Evolutionary conservation across 139 green algal species (phyloP), one percentile per base, ranked within the genome.

Genomic region (Zygnema cylindricum): DNA sequence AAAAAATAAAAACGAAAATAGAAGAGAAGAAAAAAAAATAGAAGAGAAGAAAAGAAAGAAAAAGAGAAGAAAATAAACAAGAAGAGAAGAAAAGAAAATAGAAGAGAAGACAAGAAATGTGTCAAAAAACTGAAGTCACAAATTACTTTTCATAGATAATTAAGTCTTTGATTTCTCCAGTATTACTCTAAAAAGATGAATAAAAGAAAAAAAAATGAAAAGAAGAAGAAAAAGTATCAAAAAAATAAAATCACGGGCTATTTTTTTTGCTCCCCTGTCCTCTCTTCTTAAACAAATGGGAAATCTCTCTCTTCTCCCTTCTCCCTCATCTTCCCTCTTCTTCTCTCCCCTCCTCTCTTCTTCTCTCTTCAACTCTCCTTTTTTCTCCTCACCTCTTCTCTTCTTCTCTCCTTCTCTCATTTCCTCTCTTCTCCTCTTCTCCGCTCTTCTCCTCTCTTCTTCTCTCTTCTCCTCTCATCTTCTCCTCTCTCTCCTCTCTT

Each of bases 281-380:
- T n/a, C n/a, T n/a, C n/a, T n/a, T n/a, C n/a, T n/a, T n/a, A n/a
- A n/a, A n/a, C n/a, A n/a, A 25, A 73, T 73, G 57, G 57, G 30
- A 25, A 35, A 30, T 73, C 57, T 73, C 57, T 30, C 57, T 30
- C 30, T 30, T 30, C 25, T 73, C 57, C 25, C 25, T 30, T 30
- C 57, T 30, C 30, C 30, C 57, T 30, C 30, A 30, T 73, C 57
- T 73, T 73, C 57, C 57, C 57, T 73, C 57, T 30, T 35, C 57
- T 73, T 73, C 57, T 73, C 57, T 73, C 57, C 57, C 57, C 57
- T 73, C 57, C 57, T 73, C 57, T 30, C 25, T 73, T 73, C 30
- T 30, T 73, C 57, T 25, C 57, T 73, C 57, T 30, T 73, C 57
- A 73, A 73, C 57, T 30, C 30, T 30, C 57, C 30, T 30, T 30